phyloP scores from a whole-genome alignment of 495 filamentous ascomycete species.

The Hyaloscypha variabilis region DNA sequence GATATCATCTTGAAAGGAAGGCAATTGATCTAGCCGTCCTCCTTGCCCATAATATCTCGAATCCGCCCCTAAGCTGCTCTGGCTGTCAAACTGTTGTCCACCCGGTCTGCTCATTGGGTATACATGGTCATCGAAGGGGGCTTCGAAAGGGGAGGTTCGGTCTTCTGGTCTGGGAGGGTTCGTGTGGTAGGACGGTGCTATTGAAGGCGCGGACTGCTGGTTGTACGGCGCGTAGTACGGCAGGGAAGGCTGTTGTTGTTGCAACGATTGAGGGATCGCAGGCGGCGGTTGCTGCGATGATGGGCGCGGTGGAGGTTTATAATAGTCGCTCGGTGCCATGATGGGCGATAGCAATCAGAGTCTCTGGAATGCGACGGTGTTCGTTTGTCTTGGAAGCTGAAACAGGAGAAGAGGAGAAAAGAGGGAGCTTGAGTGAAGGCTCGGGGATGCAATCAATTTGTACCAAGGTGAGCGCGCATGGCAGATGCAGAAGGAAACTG shows the following conservation, averaged over 20 bases:
- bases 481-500: not conserved
- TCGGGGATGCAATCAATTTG: constrained; percentile 8
- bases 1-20: constrained; percentile 62
- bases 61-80: constrained; percentile 49
- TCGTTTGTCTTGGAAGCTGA: not conserved
- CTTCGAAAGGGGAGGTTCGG: constrained; percentile 51
- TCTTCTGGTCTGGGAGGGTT: constrained; percentile 28
- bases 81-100: constrained; percentile 40
- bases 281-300: not conserved
- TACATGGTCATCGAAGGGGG: constrained; percentile 62
- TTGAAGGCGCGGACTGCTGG: constrained; percentile 31
- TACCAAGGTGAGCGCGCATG: not conserved
- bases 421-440: not conserved
- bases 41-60: constrained; percentile 58
- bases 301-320: constrained; percentile 53
- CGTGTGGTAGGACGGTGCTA: constrained; percentile 34
- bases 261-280: constrained; percentile 1
- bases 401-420: not conserved
- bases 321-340: constrained; percentile 88
- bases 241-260: constrained; percentile 35
- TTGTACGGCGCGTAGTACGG: constrained; percentile 34
- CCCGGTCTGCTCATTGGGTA: constrained; percentile 51
- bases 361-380: not conserved
- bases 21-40: constrained; percentile 43
- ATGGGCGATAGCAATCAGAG: not conserved